Percentiles rank a stretch among this genome's conserved stretches.
phyloP scores from a whole-genome alignment of 2,329 filamentous ascomycete genomes.

The Davidsoniella australis region DNA sequence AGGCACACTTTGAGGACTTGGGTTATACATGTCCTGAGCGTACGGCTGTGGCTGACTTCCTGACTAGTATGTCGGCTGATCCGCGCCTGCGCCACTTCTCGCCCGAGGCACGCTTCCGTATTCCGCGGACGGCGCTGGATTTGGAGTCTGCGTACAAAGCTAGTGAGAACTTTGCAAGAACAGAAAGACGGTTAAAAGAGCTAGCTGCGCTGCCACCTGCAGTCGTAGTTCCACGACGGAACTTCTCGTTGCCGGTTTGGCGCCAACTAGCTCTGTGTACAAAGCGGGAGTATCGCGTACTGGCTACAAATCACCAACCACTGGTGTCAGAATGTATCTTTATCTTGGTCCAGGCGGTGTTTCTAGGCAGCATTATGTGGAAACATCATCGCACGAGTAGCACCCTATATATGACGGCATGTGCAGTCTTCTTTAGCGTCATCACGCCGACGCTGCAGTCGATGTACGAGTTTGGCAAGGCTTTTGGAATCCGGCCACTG shows the following conservation, averaged over 20 bases:
- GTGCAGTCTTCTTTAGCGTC: not conserved
- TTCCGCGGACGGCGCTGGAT: not conserved
- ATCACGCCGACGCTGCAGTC: not conserved
- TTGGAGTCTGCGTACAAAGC: not conserved
- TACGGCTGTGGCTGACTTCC: constrained; percentile 57
- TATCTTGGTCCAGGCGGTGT: constrained; percentile 1
- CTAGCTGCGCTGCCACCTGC: not conserved
- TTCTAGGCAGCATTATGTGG: not conserved
- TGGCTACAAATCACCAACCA: constrained; percentile 1
- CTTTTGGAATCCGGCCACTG: not conserved
- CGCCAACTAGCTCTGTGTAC: not conserved
- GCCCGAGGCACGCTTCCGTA: not conserved
- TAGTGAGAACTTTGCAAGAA: not conserved
- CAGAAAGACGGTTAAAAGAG: not conserved
- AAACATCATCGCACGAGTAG: not conserved
- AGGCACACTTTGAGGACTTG: constrained; percentile 50
- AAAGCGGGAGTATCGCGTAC: not conserved
- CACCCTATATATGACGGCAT: not conserved
- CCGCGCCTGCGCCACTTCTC: not conserved
- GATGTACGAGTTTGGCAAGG: constrained; percentile 1
- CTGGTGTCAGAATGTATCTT: constrained; percentile 1
- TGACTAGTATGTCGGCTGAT: constrained; percentile 25
- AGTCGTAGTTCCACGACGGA: not conserved
- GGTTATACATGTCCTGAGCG: constrained; percentile 57
- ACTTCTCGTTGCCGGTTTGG: not conserved